phyloP scores from a whole-genome alignment of 768 basidiomycete species.

The Hericium rajendrae region DNA sequence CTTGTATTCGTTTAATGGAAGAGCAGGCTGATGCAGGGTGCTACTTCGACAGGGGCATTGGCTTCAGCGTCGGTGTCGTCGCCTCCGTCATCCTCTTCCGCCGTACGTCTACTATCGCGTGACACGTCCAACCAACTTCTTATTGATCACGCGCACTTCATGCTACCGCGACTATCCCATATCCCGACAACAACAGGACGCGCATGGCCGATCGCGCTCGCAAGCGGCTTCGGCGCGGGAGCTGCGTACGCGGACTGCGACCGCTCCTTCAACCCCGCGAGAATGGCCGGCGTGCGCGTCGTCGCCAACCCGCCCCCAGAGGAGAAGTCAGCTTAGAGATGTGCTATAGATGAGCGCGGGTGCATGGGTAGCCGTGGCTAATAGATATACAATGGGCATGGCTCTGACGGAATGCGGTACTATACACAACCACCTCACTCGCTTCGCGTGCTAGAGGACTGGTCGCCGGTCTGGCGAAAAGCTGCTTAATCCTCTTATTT shows the following conservation, averaged over 20 bases:
- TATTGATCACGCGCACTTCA: conserved; percentile 3
- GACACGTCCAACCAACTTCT: not conserved
- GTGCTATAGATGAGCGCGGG: too few species aligned
- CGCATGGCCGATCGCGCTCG: conserved; percentile 82
- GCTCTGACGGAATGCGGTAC: too few species aligned
- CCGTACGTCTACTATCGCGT: conserved; percentile 43
- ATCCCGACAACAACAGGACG: conserved; percentile 47
- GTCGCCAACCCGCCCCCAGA: conserved; percentile 28
- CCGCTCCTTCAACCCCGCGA: conserved; percentile 84
- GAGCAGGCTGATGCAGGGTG: conserved; percentile 7
- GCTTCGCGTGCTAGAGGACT: too few species aligned
- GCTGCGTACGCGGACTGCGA: conserved; percentile 89
- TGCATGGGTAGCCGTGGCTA: not conserved
- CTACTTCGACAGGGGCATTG: conserved; percentile 53
- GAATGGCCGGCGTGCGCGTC: conserved; percentile 77
- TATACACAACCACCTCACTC: too few species aligned
- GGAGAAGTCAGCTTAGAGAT: conserved; percentile 1
- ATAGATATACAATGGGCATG: not conserved
- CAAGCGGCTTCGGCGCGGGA: conserved; percentile 81
- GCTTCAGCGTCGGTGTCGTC: conserved; percentile 82
- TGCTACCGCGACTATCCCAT: not conserved
- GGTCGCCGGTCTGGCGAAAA: too few species aligned
- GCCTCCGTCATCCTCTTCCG: conserved; percentile 87
- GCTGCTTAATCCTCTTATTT: too few species aligned
- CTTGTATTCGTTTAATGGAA: not conserved